Evolutionary conservation across 805 yeast species (phyloP).

Genomic region (Ogataea allantospora): DNA sequence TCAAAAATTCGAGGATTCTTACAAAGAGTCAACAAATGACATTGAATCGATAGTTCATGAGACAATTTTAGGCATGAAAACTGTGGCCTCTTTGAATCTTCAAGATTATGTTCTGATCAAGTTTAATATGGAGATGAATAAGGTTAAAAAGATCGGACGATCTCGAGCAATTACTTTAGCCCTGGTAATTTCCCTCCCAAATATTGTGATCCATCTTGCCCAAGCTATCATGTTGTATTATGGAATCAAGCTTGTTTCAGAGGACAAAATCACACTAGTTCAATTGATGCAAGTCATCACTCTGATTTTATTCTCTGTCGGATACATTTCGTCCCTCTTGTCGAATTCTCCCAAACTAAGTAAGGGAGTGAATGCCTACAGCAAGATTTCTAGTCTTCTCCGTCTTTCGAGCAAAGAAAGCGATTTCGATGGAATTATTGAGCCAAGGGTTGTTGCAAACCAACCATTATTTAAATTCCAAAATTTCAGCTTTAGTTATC

Average conservation of each 20-base stretch:
- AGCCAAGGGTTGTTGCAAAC: conserved; percentile 25
- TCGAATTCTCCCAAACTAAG: conserved; percentile 74
- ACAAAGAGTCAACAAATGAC: conserved; percentile 54
- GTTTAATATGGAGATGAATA: conserved; percentile 33
- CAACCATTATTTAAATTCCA: conserved; percentile 39
- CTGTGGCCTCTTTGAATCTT: conserved; percentile 59
- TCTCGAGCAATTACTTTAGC: conserved; percentile 63
- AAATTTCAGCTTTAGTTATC: conserved; percentile 28
- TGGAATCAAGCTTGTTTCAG: conserved; percentile 71
- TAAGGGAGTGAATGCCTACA: conserved; percentile 75
- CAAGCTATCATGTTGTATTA: conserved; percentile 76
- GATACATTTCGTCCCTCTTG: conserved; percentile 58
- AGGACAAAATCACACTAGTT: conserved; percentile 50
- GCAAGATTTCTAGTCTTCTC: conserved; percentile 45
- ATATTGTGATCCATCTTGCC: conserved; percentile 53
- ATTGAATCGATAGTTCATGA: conserved; percentile 55
- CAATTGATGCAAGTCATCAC: conserved; percentile 69
- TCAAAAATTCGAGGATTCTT: conserved; percentile 54
- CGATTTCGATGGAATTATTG: conserved; percentile 38
- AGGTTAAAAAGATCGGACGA: conserved; percentile 40
- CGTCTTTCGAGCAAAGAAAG: conserved; percentile 32
- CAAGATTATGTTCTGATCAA: conserved; percentile 44
- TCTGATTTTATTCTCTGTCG: conserved; percentile 68
- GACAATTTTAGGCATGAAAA: conserved; percentile 54
- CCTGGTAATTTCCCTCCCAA: conserved; percentile 59